phyloP scores from a whole-genome alignment of 2,329 filamentous ascomycete species.

The Helotiales sp. region DNA sequence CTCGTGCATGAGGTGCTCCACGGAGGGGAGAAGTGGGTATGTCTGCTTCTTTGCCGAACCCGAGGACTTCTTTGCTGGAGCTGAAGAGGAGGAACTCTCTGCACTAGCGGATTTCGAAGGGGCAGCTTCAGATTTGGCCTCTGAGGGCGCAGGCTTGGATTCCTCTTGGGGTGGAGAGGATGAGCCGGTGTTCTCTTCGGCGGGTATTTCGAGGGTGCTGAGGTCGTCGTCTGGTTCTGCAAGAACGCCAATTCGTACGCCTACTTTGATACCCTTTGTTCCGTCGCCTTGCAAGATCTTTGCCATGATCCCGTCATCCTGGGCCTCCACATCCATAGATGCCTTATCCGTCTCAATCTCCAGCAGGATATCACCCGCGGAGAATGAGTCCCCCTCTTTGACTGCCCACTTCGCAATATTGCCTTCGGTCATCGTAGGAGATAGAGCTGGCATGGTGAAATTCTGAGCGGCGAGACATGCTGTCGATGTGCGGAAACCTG shows the following conservation, averaged over 20 bases:
- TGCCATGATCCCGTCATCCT: conserved; percentile 84
- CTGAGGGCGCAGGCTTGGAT: conserved; percentile 37
- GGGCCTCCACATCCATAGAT: conserved; percentile 92
- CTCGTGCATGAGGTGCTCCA: conserved; percentile 78
- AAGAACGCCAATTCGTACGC: conserved; percentile 79
- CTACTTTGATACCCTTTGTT: conserved; percentile 77
- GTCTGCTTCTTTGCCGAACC: conserved; percentile 65
- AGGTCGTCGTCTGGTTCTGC: conserved; percentile 84
- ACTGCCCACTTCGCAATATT: conserved; percentile 86
- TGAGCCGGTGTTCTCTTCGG: conserved; percentile 58
- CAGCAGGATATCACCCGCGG: conserved; percentile 82
- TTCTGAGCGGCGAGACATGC: conserved; percentile 76
- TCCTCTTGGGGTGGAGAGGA: conserved; percentile 38
- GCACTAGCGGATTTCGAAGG: conserved; percentile 22
- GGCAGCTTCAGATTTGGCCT: conserved; percentile 30
- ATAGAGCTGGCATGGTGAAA: conserved; percentile 89
- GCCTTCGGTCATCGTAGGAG: conserved; percentile 92
- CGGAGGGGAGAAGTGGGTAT: conserved; percentile 81
- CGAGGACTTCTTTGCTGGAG: conserved; percentile 44
- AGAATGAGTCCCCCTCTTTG: conserved; percentile 84
- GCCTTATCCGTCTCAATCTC: conserved; percentile 96
- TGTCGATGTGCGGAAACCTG: conserved; percentile 69
- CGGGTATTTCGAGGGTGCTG: conserved; percentile 72
- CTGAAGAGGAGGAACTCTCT: conserved; percentile 19
- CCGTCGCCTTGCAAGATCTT: conserved; percentile 80